Percentiles rank a stretch among this genome's conserved stretches.
Evolutionary conservation across 2,329 filamentous ascomycete species (phyloP).

Genomic region (Rhinocladiella mackenziei): DNA sequence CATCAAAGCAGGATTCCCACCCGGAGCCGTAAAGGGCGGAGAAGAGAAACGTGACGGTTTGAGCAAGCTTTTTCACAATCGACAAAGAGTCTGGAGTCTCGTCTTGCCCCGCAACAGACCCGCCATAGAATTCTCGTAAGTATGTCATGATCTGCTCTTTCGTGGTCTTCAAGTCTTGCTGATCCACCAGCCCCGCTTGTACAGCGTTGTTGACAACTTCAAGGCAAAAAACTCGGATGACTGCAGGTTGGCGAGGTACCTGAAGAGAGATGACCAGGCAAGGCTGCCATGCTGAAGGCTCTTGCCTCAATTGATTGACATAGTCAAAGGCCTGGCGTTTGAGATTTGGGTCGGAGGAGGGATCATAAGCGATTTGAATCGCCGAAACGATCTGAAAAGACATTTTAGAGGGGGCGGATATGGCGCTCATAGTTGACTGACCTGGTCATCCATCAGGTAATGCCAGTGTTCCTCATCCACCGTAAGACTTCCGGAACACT

Average conservation of each 20-base stretch:
- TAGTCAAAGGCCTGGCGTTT: constrained; percentile 68
- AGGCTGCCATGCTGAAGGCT: constrained; percentile 84
- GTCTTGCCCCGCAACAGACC: constrained; percentile 45
- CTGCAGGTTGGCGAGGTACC: constrained; percentile 69
- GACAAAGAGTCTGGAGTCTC: constrained; percentile 63
- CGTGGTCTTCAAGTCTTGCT: constrained; percentile 67
- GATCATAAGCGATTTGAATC: constrained; percentile 89
- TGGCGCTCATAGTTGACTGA: constrained; percentile 34
- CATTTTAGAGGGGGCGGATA: constrained; percentile 49
- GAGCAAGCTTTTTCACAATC: constrained; percentile 95
- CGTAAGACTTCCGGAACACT: constrained; percentile 28
- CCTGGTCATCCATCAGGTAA: constrained; percentile 31
- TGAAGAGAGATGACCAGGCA: constrained; percentile 82
- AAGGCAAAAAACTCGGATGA: constrained; percentile 82
- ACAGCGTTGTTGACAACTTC: constrained; percentile 92
- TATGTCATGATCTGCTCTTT: constrained; percentile 80
- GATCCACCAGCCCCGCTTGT: constrained; percentile 71
- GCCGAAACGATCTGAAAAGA: constrained; percentile 45
- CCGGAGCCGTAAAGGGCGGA: constrained; percentile 77
- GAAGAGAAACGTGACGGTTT: constrained; percentile 92
- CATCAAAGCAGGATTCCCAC: constrained; percentile 88
- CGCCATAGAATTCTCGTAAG: constrained; percentile 71
- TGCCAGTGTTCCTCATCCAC: constrained; percentile 31
- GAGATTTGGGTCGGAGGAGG: constrained; percentile 67
- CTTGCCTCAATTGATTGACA: constrained; percentile 68